Evolutionary conservation across 1,284 basidiomycete species (phyloP), one percentile per base, ranked within the genome.

Genomic region (Leccinum subfulvum): DNA sequence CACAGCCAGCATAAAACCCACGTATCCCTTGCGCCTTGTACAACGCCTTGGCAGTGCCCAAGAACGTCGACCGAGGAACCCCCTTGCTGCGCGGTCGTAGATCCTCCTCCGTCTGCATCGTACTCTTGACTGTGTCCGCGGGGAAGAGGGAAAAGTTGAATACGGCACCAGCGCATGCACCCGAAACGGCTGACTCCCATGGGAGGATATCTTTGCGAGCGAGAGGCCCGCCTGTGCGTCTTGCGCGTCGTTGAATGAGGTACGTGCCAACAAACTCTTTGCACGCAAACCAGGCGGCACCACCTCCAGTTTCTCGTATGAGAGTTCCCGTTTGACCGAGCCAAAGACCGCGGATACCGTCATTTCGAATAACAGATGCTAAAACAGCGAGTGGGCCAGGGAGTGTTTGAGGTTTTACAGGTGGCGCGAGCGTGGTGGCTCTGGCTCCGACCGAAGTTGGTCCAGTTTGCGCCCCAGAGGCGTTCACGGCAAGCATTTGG

Each of bases 1-100:
- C 96, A 75, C 95, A 95, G n/a, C 97, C 94, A 13, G 95, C 93
- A 77, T 99, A 99, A 65, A 99, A 77, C 0, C 96, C 97, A 57
- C 80, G 82, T 8, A 98, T 67, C 1, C 97, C 97, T 71, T 92
- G 86, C 14, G 84, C 85, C 33, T 69, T 77, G 71, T 91, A 97
- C 80, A 98, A 90, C 67, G 86, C 85, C 67, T 76, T 81, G 21
- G 88, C 87, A n/a, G 89, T 92, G 47, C 82, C 81, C 55, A 85
- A 73, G 71, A 98, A 98, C 8, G 88, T 84, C 49, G 82, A 71
- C 65, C 64, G 77, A 64, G 62, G 57, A 26, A 71, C 74, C 33
- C 78, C 75, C 52, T 73, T 69, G 49, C 72, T 68, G 3, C 73
- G 72, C 35, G 90, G 88, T 9, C 90, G 81, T 65, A 98, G 81